Evolutionary conservation across 2,329 filamentous ascomycete species (phyloP).

Genomic region (Bipolaris victoriae): DNA sequence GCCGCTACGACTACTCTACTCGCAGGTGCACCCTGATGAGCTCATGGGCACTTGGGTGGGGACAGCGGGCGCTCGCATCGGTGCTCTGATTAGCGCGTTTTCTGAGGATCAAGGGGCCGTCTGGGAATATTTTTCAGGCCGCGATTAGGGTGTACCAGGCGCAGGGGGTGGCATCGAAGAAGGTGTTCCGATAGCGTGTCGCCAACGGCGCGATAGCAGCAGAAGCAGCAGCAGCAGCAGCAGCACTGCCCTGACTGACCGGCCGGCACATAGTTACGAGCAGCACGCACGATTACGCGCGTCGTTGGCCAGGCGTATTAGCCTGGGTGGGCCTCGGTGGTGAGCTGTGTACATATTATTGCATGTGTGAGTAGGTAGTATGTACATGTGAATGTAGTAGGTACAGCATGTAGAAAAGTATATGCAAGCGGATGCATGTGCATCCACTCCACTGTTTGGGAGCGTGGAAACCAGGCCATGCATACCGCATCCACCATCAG

Average conservation of each 20-base stretch:
- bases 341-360: background rate
- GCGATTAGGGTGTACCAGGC: slow-evolving; percentile 4
- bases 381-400: background rate
- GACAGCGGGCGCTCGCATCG: slow-evolving; percentile 21
- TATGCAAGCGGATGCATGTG: background rate
- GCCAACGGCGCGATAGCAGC: slow-evolving; percentile 33
- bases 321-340: no score
- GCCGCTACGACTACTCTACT: slow-evolving; percentile 18
- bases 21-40: slow-evolving; percentile 20
- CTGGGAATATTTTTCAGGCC: slow-evolving; percentile 18
- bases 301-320: background rate
- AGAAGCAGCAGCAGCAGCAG: background rate
- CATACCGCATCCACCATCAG: background rate
- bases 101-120: background rate
- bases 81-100: slow-evolving; percentile 14
- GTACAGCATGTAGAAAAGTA: background rate
- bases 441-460: background rate
- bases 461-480: background rate
- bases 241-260: slow-evolving; percentile 1
- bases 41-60: slow-evolving; percentile 21
- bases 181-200: slow-evolving; percentile 33
- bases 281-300: background rate
- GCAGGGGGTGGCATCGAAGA: slow-evolving; percentile 24
- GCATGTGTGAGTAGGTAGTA: background rate
- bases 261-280: background rate